A percentile compares a stretch with the other conserved stretches of the same genome.
These are phyloP conservation scores for Clavispora carvajalis DNA, from an alignment of 805 yeast genomes.

Conservation along the genomic window DNA sequence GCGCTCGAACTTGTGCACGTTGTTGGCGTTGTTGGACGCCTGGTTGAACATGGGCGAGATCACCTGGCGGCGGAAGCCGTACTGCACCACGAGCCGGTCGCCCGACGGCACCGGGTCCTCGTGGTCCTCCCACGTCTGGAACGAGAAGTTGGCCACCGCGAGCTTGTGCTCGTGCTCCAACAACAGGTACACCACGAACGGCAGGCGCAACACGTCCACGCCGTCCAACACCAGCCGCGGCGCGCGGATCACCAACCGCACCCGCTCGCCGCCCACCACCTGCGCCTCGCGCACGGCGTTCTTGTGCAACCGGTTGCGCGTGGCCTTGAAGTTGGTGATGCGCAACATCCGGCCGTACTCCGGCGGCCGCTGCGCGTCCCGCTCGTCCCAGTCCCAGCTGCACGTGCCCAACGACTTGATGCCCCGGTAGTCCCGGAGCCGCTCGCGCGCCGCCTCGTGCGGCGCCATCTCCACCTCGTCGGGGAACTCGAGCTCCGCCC, in stretches of 20 bases:
- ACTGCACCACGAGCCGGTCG: constrained; percentile 77
- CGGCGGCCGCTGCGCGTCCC: constrained; percentile 67
- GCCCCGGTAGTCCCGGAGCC: constrained; percentile 78
- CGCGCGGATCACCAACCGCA: constrained; percentile 54
- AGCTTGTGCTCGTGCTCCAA: constrained; percentile 82
- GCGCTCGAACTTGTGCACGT: constrained; percentile 81
- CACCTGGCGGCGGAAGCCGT: constrained; percentile 84
- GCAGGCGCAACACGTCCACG: constrained; percentile 37
- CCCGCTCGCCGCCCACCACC: constrained; percentile 54
- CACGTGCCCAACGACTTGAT: constrained; percentile 74
- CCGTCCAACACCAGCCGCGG: constrained; percentile 44
- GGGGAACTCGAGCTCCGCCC: constrained; percentile 88
- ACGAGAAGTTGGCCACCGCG: constrained; percentile 75
- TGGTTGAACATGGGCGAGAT: constrained; percentile 82
- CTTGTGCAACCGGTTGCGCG: constrained; percentile 64
- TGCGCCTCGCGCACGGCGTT: constrained; percentile 44
- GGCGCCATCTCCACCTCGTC: constrained; percentile 91
- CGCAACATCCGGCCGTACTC: constrained; percentile 75
- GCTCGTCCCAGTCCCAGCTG: constrained; percentile 84
- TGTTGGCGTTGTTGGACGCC: constrained; percentile 69
- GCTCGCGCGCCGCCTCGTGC: constrained; percentile 64
- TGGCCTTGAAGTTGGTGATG: constrained; percentile 70
- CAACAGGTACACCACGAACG: constrained; percentile 68
- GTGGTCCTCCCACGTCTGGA: constrained; percentile 85
- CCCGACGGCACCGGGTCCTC: constrained; percentile 82